Percentiles rank a stretch among this genome's conserved stretches.
Evolutionary conservation across 495 filamentous ascomycete species (phyloP).

Genomic region (Trypethelium eluteriae): DNA sequence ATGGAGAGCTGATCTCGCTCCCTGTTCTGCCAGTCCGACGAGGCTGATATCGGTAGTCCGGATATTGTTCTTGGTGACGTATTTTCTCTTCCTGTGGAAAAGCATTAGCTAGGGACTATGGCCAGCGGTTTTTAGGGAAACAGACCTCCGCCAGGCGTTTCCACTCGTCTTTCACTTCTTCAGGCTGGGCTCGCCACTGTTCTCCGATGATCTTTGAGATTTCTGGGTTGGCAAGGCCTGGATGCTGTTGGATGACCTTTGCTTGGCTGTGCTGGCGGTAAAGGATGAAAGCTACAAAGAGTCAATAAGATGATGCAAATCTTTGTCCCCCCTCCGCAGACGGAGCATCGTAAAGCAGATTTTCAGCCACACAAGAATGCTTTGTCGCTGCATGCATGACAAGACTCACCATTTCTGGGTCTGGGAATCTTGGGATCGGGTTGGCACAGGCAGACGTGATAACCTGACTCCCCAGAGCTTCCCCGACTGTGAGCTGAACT

Average conservation of each 20-base stretch:
- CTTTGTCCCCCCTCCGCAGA: slow-evolving; percentile 6
- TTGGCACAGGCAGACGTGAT: slow-evolving; percentile 79
- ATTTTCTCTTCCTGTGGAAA: slow-evolving; percentile 71
- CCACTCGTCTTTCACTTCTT: slow-evolving; percentile 79
- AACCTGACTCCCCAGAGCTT: slow-evolving; percentile 23
- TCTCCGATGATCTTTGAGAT: slow-evolving; percentile 97
- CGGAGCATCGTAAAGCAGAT: slow-evolving; percentile 18
- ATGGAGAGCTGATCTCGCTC: slow-evolving; percentile 15
- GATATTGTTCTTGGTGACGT: slow-evolving; percentile 83
- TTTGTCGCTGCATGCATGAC: slow-evolving; percentile 18
- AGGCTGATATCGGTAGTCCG: slow-evolving; percentile 90
- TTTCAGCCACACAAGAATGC: slow-evolving; percentile 27
- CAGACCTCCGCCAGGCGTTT: slow-evolving; percentile 70
- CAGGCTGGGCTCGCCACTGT: slow-evolving; percentile 71
- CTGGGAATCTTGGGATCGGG: slow-evolving; percentile 88
- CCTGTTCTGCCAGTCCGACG: slow-evolving; percentile 52
- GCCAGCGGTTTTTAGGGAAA: slow-evolving; percentile 30
- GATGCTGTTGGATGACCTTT: slow-evolving; percentile 68
- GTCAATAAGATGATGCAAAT: slow-evolving; percentile 1
- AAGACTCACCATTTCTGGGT: slow-evolving; percentile 82
- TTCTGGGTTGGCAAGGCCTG: slow-evolving; percentile 88
- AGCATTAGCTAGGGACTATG: slow-evolving; percentile 17
- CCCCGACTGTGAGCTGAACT: slow-evolving; percentile 23
- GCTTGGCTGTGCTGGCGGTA: slow-evolving; percentile 93
- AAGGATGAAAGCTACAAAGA: slow-evolving; percentile 79